These are phyloP conservation scores for Rhynchospora tenuis DNA, from an alignment of 176 grass and related monocot species.

Conservation along the genomic window DNA sequence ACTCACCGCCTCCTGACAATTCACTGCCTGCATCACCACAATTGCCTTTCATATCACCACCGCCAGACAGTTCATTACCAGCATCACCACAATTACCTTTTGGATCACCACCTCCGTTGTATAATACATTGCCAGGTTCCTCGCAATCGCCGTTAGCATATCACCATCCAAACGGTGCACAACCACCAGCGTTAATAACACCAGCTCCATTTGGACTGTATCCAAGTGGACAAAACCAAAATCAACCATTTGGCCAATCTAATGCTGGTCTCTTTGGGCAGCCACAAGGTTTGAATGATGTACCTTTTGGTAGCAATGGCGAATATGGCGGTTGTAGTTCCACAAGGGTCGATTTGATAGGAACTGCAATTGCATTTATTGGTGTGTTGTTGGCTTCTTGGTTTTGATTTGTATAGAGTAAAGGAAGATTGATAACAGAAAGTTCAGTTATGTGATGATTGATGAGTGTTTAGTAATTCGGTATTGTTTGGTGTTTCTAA, in stretches of 20 bases:
- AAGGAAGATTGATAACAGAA: neutral
- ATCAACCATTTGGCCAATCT: neutral
- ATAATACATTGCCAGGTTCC: slow-evolving; percentile 11
- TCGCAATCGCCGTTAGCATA: neutral
- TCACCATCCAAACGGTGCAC: neutral
- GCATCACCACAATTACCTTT: slow-evolving; percentile 5
- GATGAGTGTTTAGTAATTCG: neutral
- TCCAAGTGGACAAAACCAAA: slow-evolving; percentile 8
- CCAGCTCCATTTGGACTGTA: neutral
- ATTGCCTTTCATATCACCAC: neutral
- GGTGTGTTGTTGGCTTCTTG: slow-evolving; percentile 7
- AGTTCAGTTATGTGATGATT: neutral
- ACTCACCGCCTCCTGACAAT: neutral
- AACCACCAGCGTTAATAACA: neutral
- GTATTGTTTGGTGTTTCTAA: neutral
- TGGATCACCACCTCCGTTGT: neutral
- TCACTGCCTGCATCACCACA: neutral
- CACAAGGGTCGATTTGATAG: neutral
- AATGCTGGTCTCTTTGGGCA: slow-evolving; percentile 20
- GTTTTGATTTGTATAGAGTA: neutral
- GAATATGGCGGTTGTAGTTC: neutral
- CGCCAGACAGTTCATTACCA: neutral
- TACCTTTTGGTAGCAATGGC: neutral
- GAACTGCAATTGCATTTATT: neutral
- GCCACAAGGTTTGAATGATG: neutral